Evolutionary conservation across 2,329 filamentous ascomycete species (phyloP).

Genomic region (Samsoniella hepiali): DNA sequence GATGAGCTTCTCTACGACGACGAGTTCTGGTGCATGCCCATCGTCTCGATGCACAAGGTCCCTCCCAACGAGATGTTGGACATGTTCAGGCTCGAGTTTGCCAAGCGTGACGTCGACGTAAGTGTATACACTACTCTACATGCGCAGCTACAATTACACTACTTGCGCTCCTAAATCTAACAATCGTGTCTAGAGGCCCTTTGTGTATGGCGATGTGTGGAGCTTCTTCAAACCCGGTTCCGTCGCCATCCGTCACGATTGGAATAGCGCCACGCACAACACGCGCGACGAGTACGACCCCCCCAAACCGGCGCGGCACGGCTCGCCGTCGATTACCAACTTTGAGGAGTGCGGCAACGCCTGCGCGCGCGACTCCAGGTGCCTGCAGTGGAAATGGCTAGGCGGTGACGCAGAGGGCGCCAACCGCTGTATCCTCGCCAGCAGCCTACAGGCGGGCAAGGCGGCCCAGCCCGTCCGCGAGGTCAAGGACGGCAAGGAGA

Average conservation of each 20-base stretch:
- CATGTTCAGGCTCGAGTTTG: slow-evolving; percentile 18
- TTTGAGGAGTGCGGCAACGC: neutral
- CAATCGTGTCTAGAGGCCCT: neutral
- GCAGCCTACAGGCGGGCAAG: neutral
- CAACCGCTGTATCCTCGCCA: neutral
- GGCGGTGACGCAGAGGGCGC: neutral
- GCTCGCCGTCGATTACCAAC: neutral
- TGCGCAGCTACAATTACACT: too few relatives aligned
- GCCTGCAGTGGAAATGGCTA: neutral
- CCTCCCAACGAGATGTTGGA: slow-evolving; percentile 9
- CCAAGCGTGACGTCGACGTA: neutral
- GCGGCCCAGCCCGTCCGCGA: too few relatives aligned
- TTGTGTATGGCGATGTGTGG: slow-evolving; percentile 8
- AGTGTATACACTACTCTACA: neutral
- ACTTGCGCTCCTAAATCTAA: slow-evolving; percentile 27
- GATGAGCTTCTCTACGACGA: slow-evolving; percentile 9
- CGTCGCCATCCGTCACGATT: neutral
- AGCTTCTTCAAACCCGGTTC: neutral
- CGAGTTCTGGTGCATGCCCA: slow-evolving; percentile 15
- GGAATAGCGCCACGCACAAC: slow-evolving; percentile 9
- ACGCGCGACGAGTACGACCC: neutral
- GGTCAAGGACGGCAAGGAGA: too few relatives aligned
- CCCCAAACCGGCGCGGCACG: neutral
- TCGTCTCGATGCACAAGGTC: slow-evolving; percentile 19
- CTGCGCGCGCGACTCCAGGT: neutral